Percentiles rank a stretch among this genome's conserved stretches.
Evolutionary conservation across 306 rosid genomes (phyloP).

Genomic region (Vigna mungo): DNA sequence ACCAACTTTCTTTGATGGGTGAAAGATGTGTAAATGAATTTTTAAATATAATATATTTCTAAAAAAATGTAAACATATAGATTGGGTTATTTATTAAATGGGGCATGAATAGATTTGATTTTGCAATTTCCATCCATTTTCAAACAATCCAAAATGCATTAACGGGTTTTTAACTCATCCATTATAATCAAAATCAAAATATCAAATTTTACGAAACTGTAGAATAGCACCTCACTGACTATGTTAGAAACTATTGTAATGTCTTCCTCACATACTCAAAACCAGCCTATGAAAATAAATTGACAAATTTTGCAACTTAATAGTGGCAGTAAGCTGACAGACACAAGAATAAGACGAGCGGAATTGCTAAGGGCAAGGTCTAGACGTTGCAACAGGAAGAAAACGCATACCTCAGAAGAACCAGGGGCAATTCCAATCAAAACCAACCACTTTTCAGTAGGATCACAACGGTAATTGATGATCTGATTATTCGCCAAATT

Average conservation of each 20-base stretch:
- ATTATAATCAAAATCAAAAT: background rate
- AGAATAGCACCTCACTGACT: constrained; percentile 1
- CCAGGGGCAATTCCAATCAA: constrained; percentile 88
- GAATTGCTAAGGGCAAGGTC: constrained; percentile 19
- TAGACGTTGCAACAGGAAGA: constrained; percentile 26
- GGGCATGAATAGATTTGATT: background rate
- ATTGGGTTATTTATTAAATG: constrained; percentile 12
- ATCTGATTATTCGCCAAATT: constrained; percentile 79
- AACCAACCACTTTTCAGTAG: constrained; percentile 80
- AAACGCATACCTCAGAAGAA: constrained; percentile 67
- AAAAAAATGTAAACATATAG: too few species aligned
- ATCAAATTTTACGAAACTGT: background rate
- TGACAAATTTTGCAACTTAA: background rate
- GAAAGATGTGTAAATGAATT: background rate
- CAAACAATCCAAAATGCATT: background rate
- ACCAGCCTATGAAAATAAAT: constrained; percentile 13
- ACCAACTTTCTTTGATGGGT: background rate
- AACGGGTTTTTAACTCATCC: background rate
- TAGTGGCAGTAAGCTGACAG: background rate
- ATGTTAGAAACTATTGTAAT: constrained; percentile 5
- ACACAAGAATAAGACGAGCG: constrained; percentile 17
- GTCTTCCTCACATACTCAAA: constrained; percentile 9
- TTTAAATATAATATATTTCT: background rate
- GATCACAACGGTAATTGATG: constrained; percentile 83
- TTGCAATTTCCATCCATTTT: background rate